Percentiles rank a stretch among this genome's conserved stretches.
phyloP scores from a whole-genome alignment of 2,329 filamentous ascomycete species.

The Aspergillus glaucus region DNA sequence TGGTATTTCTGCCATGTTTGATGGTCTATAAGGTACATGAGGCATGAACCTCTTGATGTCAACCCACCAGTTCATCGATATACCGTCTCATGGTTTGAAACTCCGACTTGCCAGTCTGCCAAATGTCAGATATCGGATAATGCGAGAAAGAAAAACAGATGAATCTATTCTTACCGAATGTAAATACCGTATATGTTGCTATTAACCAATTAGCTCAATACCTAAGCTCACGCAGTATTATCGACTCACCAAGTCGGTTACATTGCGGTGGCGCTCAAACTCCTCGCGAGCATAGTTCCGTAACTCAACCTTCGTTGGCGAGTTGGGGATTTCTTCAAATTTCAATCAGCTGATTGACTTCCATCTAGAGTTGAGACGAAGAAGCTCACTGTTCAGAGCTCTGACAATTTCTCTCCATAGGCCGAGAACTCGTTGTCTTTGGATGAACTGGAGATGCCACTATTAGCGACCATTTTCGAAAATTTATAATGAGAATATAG shows the following conservation, averaged over 20 bases:
- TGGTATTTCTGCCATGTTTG: no score
- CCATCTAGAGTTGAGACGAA: neutral
- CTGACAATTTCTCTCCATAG: slow-evolving; percentile 40
- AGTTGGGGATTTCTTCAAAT: slow-evolving; percentile 34
- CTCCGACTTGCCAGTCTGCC: slow-evolving; percentile 40
- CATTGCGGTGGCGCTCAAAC: slow-evolving; percentile 38
- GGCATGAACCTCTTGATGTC: slow-evolving; percentile 1
- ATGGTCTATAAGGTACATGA: neutral
- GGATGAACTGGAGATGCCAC: slow-evolving; percentile 30
- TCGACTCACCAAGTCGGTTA: slow-evolving; percentile 36
- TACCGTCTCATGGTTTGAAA: slow-evolving; percentile 43
- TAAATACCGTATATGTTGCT: slow-evolving; percentile 42
- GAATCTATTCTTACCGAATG: slow-evolving; percentile 28
- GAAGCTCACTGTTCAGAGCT: slow-evolving; percentile 31
- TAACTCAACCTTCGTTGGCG: slow-evolving; percentile 36
- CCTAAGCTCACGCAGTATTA: neutral
- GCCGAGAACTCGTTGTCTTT: slow-evolving; percentile 37
- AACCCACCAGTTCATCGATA: slow-evolving; percentile 36
- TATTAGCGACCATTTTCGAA: slow-evolving; percentile 1
- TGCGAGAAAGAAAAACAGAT: neutral
- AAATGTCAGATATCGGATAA: slow-evolving; percentile 4
- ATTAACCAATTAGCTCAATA: neutral
- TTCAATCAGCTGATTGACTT: neutral
- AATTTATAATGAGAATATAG: neutral
- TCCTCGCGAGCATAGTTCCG: slow-evolving; percentile 38